These are phyloP conservation scores for Miscanthus sacchariflorus DNA, from an alignment of 202 grass and related monocot genomes.

Conservation along the genomic window DNA sequence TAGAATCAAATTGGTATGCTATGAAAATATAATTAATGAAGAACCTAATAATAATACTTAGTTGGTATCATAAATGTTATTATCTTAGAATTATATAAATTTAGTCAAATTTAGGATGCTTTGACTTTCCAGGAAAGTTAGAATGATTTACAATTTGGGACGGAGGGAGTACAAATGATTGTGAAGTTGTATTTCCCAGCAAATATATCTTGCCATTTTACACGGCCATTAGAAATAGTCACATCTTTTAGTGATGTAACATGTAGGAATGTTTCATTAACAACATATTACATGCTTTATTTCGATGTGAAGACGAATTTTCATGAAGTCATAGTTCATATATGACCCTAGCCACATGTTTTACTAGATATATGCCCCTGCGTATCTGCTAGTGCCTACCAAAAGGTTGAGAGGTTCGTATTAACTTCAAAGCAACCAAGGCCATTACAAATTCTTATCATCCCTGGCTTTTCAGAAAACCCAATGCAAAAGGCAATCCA, in stretches of 20 bases:
- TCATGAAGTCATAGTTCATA: background rate
- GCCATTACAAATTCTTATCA: background rate
- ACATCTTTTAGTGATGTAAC: background rate
- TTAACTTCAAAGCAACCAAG: background rate
- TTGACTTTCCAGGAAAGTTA: too few species aligned
- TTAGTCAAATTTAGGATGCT: too few species aligned
- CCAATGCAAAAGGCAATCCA: conserved; percentile 15
- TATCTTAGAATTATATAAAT: too few species aligned
- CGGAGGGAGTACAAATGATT: background rate
- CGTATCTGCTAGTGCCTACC: background rate
- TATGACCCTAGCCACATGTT: conserved; percentile 29
- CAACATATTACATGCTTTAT: background rate
- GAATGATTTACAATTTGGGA: too few species aligned
- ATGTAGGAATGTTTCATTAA: background rate
- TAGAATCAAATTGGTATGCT: too few species aligned
- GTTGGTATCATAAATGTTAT: too few species aligned
- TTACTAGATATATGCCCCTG: background rate
- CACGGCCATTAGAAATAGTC: too few species aligned
- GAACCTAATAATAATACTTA: too few species aligned
- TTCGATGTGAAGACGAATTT: background rate
- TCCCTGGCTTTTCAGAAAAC: conserved; percentile 22
- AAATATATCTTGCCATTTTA: conserved; percentile 9
- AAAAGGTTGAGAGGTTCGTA: background rate
- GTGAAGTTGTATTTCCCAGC: background rate
- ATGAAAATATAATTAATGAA: too few species aligned